Conservation (phyloP, 2,329 filamentous ascomycete species). For the Colletotrichum kahawae region DNA sequence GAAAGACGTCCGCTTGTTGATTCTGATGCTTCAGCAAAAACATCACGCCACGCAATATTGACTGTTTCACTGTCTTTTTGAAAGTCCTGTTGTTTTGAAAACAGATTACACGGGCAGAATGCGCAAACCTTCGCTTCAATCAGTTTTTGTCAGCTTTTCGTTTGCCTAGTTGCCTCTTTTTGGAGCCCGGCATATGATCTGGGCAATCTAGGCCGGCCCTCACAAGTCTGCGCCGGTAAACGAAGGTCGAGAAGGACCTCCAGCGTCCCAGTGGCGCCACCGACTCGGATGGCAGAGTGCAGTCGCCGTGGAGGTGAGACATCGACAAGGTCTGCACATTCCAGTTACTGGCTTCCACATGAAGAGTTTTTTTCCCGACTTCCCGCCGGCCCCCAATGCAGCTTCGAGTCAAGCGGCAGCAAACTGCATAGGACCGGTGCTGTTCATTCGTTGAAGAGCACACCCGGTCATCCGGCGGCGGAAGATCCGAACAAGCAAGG, state of each 20-base stretch:
- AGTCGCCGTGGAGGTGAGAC: constrained; percentile 20
- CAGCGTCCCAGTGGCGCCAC: neutral
- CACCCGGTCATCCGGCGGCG: neutral
- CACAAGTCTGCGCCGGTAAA: neutral
- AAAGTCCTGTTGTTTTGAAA: neutral
- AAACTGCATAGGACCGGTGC: neutral
- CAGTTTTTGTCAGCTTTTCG: neutral
- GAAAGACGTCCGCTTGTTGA: neutral
- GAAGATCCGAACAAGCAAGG: neutral
- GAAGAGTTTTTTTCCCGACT: constrained; percentile 6
- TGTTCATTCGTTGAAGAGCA: neutral
- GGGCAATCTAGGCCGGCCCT: neutral
- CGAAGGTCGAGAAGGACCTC: neutral
- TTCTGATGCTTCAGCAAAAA: neutral
- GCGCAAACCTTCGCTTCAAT: neutral
- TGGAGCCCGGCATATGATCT: neutral
- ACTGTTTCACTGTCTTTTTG: neutral
- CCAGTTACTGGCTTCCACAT: constrained; percentile 10
- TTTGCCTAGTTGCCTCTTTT: neutral
- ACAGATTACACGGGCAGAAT: neutral
- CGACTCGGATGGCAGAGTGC: neutral
- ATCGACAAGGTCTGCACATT: constrained; percentile 8
- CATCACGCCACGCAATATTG: neutral
- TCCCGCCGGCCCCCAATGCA: neutral
- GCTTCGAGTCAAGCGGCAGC: neutral